These are phyloP conservation scores for Hydnomerulius pinastri DNA, from an alignment of 768 basidiomycete species.

Conservation along the genomic window DNA sequence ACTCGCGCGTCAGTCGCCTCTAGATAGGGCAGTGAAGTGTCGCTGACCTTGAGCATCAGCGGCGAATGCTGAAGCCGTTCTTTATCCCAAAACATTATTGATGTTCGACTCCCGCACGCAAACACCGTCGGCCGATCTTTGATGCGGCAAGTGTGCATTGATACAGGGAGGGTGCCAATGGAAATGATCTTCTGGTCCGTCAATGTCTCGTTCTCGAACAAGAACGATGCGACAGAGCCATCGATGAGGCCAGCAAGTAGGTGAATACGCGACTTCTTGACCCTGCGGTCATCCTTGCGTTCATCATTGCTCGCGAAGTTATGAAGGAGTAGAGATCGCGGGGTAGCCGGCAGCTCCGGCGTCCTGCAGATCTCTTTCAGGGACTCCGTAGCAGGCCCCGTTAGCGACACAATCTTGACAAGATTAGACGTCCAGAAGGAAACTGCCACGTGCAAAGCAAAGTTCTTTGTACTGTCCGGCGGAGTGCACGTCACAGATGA, in stretches of 20 bases:
- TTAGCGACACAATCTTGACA: constrained; percentile 55
- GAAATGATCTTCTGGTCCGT: constrained; percentile 59
- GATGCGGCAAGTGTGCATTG: constrained; percentile 54
- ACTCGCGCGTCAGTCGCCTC: constrained; percentile 1
- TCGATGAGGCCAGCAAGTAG: constrained; percentile 76
- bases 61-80: constrained; percentile 67
- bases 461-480: constrained; percentile 47
- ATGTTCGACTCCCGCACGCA: constrained; percentile 70
- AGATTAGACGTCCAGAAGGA: constrained; percentile 75
- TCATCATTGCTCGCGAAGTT: constrained; percentile 60
- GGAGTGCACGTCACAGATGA: constrained; percentile 71
- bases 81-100: constrained; percentile 68
- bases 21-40: background rate
- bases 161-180: constrained; percentile 69
- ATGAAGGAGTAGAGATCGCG: constrained; percentile 49
- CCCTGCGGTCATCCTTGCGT: constrained; percentile 34
- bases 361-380: constrained; percentile 29
- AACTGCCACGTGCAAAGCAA: constrained; percentile 55
- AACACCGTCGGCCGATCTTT: constrained; percentile 60
- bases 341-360: constrained; percentile 41
- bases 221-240: constrained; percentile 64
- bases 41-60: constrained; percentile 64
- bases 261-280: constrained; percentile 46
- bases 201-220: constrained; percentile 43
- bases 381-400: constrained; percentile 7